Base-by-base conservation (phyloP, 495 filamentous ascomycete genomes). In the Penicillium lividum region DNA sequence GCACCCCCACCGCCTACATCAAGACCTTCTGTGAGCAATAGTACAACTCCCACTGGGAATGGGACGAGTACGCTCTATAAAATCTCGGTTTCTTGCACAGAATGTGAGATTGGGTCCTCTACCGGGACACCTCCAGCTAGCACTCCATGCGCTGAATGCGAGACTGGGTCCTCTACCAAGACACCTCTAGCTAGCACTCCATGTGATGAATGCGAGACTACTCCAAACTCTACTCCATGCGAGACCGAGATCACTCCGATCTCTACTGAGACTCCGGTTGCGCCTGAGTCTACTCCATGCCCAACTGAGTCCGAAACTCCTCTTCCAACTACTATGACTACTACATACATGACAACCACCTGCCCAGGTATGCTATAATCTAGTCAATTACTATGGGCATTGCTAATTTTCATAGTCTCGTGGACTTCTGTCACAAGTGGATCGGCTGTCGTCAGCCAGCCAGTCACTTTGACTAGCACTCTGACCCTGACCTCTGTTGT, bases 391-490 rank as follows among this genome's bases (percentile, higher is more conserved):
- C 31, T 3, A 53, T 53, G 2, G 1, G 18, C 29, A 51, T 46
- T 54, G 43, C 60, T 66, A 54, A 66, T 29, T 15, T 40, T n/a
- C 8, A 7, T 10, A 63, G 66, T 73, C 13, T 65, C 59, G 18
- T 66, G 61, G 50, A 65, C 50, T n/a, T 66, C 61, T 13, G 57
- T 67, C 27, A 65, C 67, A 1, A 73, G 59, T 40, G 64, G 62
- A 22, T 65, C 68, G 9, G 50, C 62, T 30, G 62, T 67, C 44
- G 54, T 65, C 5, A 75, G 65, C 13, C 51, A 59, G 5, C 70
- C 73, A 0, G 62, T 68, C 11, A 71, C 69, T 36, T 27, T 57
- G 16, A 72, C 66, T 4, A 70, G 54, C 49, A 66, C 71, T 16
- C 6, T 66, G 7, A 69, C 59, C 31, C 43, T 65, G 15, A 67